Base-by-base conservation (phyloP, 2,329 filamentous ascomycete genomes). In the Coniochaeta sp. region DNA sequence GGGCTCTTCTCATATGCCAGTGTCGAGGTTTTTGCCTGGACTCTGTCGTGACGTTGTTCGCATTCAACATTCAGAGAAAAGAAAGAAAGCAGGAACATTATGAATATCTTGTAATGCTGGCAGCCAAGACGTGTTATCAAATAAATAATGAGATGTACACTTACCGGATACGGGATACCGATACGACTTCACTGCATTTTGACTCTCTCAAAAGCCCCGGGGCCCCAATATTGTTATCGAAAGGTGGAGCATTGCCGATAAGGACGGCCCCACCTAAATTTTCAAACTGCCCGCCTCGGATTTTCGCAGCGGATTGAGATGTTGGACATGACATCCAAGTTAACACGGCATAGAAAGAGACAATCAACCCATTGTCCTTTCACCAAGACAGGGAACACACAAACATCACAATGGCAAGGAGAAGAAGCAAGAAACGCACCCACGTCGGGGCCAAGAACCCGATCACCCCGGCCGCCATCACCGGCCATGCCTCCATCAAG, bases 401-500 rank as follows among this genome's bases (percentile, higher is more conserved):
- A 44, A 61, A 58, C 58, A 65, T 24, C 65, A 70, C 62, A 69
- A 96, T 96, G 93, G 91, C 90, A 38, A 89, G 88, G 73, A 83
- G 83, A 77, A 82, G 91, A 70, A 87, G 86, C 58, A 97, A 96
- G 80, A 96, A 93, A 83, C 87, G 91, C 73, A 96, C 93, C 62
- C 92, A 96, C 74, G 75, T 88, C 59, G 86, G 88, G 62, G 84
- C 88, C 58, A 82, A 79, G 63, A 84, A 84, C 67, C 82, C 83
- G 58, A 67, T 62, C 58, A 83, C 79, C 63, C 77, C 81, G 67
- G 68, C 79, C 68, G 67, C 77, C 64, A 65, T 79, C 69, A 81
- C 82, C 50, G 81, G 84, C 61, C 85, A 87, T 74, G 82, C 85
- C 61, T 83, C 86, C 26, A 81, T 83, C 59, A 85, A 87, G 65